These are phyloP conservation scores for Apiospora kogelbergensis DNA, from an alignment of 2,329 filamentous ascomycete genomes.

Conservation along the genomic window DNA sequence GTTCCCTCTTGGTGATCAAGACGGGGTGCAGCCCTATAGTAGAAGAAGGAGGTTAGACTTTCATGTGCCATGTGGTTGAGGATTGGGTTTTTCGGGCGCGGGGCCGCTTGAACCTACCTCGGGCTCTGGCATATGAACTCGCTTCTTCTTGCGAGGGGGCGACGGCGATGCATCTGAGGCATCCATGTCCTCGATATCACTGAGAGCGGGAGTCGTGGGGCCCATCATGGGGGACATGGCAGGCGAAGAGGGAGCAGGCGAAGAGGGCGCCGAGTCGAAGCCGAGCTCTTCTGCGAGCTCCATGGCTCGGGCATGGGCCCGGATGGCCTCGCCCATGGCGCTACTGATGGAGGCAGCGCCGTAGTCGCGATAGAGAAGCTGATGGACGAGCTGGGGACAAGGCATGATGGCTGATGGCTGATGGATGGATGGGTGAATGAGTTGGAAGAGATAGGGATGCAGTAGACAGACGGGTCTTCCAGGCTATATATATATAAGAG, in stretches of 20 bases:
- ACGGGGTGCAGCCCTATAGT: neutral
- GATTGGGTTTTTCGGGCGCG: neutral
- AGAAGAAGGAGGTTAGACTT: neutral
- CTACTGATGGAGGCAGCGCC: neutral
- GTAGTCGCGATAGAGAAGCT: slow-evolving; percentile 4
- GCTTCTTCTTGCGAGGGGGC: neutral
- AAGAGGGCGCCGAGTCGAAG: neutral
- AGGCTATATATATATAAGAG: neutral
- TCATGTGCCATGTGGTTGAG: neutral
- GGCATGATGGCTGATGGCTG: neutral
- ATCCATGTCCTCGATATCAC: neutral
- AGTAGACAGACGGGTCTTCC: neutral
- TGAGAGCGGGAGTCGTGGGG: neutral
- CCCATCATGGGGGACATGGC: neutral
- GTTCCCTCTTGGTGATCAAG: neutral
- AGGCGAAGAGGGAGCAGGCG: neutral
- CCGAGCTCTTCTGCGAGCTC: neutral
- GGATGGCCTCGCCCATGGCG: neutral
- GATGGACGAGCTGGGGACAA: neutral
- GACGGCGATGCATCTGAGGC: neutral
- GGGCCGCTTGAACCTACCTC: neutral
- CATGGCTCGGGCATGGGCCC: neutral
- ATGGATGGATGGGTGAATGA: neutral
- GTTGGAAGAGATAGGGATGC: neutral
- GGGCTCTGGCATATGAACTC: neutral